These are phyloP conservation scores for Aspergillus bertholletiae DNA, from an alignment of 495 filamentous ascomycete species.

Conservation along the genomic window DNA sequence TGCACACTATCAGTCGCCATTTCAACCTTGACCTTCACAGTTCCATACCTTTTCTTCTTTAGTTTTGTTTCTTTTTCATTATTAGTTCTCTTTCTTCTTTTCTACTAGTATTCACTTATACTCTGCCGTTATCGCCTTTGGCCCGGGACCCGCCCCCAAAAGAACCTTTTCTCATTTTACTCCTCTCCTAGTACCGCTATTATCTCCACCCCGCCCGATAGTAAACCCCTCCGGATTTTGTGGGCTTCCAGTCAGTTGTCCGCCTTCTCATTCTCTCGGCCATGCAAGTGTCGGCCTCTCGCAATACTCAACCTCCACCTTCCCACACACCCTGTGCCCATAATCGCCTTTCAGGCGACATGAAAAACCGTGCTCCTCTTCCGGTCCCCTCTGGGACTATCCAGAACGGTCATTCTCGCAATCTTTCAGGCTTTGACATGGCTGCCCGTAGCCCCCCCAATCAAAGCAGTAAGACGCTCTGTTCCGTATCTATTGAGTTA, in stretches of 20 bases:
- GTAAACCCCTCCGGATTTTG: constrained; percentile 32
- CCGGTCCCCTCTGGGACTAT: constrained; percentile 35
- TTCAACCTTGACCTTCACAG: too few species aligned
- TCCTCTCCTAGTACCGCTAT: too few species aligned
- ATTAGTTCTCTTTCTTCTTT: too few species aligned
- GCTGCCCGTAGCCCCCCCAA: constrained; percentile 73
- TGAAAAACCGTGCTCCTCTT: constrained; percentile 45
- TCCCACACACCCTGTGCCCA: constrained; percentile 21
- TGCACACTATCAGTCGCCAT: too few species aligned
- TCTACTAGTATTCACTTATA: too few species aligned
- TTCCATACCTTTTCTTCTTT: too few species aligned
- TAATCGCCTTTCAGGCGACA: constrained; percentile 24
- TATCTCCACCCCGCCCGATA: constrained; percentile 7
- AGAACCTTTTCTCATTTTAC: too few species aligned
- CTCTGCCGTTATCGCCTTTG: too few species aligned
- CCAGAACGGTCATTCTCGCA: constrained; percentile 47
- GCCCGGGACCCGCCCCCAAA: too few species aligned
- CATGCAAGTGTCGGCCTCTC: constrained; percentile 22
- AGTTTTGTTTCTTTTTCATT: too few species aligned
- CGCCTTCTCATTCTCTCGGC: constrained; percentile 20
- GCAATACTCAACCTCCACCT: constrained; percentile 8
- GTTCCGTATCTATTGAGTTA: neutral
- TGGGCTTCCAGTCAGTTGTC: constrained; percentile 1
- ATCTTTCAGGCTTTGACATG: constrained; percentile 44
- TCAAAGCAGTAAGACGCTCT: constrained; percentile 58